Evolutionary conservation across 768 basidiomycete species (phyloP), one percentile per base, ranked within the genome.

Genomic region (Russula lepida): DNA sequence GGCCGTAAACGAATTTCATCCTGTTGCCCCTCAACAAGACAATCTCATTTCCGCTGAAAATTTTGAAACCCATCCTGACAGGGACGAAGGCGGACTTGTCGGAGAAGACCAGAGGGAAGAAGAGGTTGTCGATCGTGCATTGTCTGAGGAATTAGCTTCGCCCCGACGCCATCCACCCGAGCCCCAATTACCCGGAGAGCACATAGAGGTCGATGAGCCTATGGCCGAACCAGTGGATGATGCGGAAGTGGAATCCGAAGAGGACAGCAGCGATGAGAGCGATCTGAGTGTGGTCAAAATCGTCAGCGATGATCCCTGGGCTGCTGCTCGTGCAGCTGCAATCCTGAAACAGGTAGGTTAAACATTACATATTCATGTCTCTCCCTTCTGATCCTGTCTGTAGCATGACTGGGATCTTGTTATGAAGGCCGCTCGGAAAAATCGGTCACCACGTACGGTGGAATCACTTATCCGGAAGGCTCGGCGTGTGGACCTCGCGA

Each of bases 321-420:
- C 91, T 19, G 94, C 94, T 49, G 94, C 93, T 2, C 77, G 90
- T 51, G 94, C 93, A n/a, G 93, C 91, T 35, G 94, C 94, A 0
- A 94, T 97, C 60, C 76, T 97, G 67, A 92, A 89, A 72, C 81
- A 90, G 78, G 92, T 91, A 52, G n/a, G 83, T 71, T 13, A 1
- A 25, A 6, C 21, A 3, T 3, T n/a, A 17, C 28, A 25, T 21
- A 2, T 17, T 32, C 13, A 19, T 19, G 21, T 21, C 9, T 9
- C 28, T 41, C 30, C 13, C n/a, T 35, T 27, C 48, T 56, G 6
- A 13, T 21, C 3, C 55, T 43, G 39, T 60, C 23, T 47, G 57
- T 25, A 92, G 87, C 86, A 95, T 67, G 86, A 94, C 72, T 89
- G 91, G 66, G 92, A 95, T 67, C 88, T 90, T 68, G 83, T 88